Conservation (phyloP, 495 filamentous ascomycete genomes). For the Penicillium canescens region DNA sequence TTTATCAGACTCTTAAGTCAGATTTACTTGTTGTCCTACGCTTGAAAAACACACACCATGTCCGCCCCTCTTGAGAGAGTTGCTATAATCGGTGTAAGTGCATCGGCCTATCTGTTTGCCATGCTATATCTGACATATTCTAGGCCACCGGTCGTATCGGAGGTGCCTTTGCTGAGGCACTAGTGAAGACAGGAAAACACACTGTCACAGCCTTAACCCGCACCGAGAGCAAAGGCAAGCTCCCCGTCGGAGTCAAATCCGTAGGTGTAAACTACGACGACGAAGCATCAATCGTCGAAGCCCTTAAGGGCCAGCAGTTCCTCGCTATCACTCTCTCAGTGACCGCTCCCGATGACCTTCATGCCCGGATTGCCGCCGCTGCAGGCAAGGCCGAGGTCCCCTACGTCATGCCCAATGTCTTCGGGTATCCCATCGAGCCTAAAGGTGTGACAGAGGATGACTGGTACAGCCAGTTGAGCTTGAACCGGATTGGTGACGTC, state of each 20-base stretch:
- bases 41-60: slow-evolving; percentile 5
- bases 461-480: neutral
- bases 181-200: slow-evolving; percentile 50
- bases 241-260: slow-evolving; percentile 44
- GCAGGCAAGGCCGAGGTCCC: slow-evolving; percentile 61
- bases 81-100: slow-evolving; percentile 20
- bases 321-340: slow-evolving; percentile 59
- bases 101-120: neutral
- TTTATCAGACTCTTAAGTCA: neutral
- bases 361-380: slow-evolving; percentile 53
- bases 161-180: slow-evolving; percentile 49
- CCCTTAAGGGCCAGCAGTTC: slow-evolving; percentile 52
- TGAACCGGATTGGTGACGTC: slow-evolving; percentile 26
- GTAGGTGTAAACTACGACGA: slow-evolving; percentile 51
- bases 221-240: slow-evolving; percentile 32
- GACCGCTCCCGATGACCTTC: slow-evolving; percentile 38
- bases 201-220: slow-evolving; percentile 56
- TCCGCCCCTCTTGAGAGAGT: slow-evolving; percentile 10
- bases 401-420: slow-evolving; percentile 65
- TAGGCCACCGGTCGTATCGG: slow-evolving; percentile 62
- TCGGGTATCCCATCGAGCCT: slow-evolving; percentile 34
- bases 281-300: slow-evolving; percentile 39
- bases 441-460: slow-evolving; percentile 25
- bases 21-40: neutral
- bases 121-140: neutral